Base-by-base conservation (phyloP, 192 early-diverging fungal species). In the Gryganskiella cystojenkinii region DNA sequence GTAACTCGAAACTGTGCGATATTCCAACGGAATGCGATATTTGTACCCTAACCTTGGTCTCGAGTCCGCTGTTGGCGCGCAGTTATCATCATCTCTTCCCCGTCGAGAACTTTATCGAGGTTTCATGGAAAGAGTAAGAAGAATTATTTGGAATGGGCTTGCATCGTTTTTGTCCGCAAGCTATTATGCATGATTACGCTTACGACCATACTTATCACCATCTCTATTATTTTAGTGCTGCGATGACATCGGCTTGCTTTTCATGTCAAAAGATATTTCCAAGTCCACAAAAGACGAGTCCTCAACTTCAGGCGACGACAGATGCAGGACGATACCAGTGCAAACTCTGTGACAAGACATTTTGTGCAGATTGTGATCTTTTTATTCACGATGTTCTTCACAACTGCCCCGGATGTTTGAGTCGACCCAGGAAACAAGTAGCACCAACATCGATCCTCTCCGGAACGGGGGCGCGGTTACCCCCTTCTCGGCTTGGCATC, bases 11-110 rank as follows among this genome's bases (percentile, higher is more conserved):
- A 42, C 87, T 97, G 0, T 99, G 97, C 61, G 86, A 95, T 30
- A 74, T 99, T 54, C 97, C 97, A 5, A 94, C 91, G 27, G 95
- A 98, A 59, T 99, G 97, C 74, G 92, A 94, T 50, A 87, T 99
- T 19, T 99, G 96, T 80, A 87, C 85, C 0, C 80, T 99, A 62
- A 93, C 94, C 0, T 71, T 99, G 43, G 95, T 98, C 3, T 95
- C 93, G 4, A 92, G 91, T 43, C 96, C 96, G 31, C 89, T 95
- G 80, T 71, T 99, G 58, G 95, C 97, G 4, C 71, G 97, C 51
- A 95, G 94, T 42, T 99, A 96, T 75, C 95, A 95, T 56, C 95
- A 99, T 64, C 80, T 99, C 42, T 99, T 99, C 75, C 96, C 97
- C 0, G 92, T 96, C 13, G 90, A 89, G 57, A 95, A 93, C 40